Conservation (phyloP, 805 yeast genomes). For the Trichomonascus vanleenenianus region DNA sequence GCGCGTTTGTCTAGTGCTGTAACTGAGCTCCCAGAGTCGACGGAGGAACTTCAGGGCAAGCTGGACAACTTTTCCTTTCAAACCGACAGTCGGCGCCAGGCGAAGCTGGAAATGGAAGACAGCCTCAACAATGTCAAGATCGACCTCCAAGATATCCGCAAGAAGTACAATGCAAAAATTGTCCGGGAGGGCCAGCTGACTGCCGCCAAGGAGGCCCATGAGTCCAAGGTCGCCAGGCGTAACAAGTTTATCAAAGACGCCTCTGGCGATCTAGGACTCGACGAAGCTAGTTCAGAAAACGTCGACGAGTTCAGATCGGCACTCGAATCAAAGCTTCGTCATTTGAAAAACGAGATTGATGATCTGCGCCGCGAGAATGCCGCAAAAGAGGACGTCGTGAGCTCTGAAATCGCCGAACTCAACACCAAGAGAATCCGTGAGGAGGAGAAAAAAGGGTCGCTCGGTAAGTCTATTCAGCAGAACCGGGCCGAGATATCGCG, state of each 20-base stretch:
- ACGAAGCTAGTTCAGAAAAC: background rate
- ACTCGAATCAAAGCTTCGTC: conserved; percentile 1
- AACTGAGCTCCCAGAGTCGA: conserved; percentile 38
- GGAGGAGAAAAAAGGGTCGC: conserved; percentile 17
- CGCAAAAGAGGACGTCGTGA: conserved; percentile 26
- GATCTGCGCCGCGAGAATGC: conserved; percentile 16
- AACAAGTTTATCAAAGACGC: conserved; percentile 9
- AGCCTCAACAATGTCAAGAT: conserved; percentile 17
- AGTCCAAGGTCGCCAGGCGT: conserved; percentile 10
- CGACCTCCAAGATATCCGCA: conserved; percentile 25
- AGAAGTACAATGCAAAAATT: conserved; percentile 32
- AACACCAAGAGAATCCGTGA: conserved; percentile 20
- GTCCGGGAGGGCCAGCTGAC: conserved; percentile 49
- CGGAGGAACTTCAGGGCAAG: conserved; percentile 33
- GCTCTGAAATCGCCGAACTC: conserved; percentile 18
- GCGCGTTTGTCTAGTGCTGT: conserved; percentile 42
- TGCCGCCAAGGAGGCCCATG: conserved; percentile 30
- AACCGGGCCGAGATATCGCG: conserved; percentile 30
- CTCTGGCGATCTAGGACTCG: conserved; percentile 4
- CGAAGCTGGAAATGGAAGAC: conserved; percentile 3
- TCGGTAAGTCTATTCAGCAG: conserved; percentile 6
- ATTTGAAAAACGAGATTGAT: conserved; percentile 9
- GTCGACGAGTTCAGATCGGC: conserved; percentile 1
- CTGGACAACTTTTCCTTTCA: conserved; percentile 36
- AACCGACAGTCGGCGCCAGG: conserved; percentile 13